Conservation (phyloP, 352 stramenopile genomes). For the Phytophthora citrophthora region DNA sequence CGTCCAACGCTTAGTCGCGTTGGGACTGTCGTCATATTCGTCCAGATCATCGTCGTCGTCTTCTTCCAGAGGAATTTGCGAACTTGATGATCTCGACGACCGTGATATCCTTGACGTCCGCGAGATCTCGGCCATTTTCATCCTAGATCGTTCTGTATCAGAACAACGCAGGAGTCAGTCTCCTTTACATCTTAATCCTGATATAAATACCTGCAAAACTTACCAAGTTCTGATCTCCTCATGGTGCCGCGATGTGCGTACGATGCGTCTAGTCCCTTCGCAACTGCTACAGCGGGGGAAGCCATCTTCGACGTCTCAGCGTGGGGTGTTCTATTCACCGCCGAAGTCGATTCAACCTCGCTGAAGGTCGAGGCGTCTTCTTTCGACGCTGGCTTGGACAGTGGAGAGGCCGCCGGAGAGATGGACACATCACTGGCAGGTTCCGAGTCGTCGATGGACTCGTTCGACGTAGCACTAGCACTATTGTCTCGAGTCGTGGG, state of each 20-base stretch:
- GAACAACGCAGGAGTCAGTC: constrained; percentile 11
- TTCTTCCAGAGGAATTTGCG: constrained; percentile 9
- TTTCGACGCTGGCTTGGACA: constrained; percentile 32
- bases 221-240: constrained; percentile 45
- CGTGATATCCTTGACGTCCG: constrained; percentile 20
- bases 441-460: constrained; percentile 48
- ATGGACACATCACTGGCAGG: constrained; percentile 41
- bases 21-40: constrained; percentile 20
- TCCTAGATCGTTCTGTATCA: constrained; percentile 36
- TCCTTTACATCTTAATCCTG: background rate
- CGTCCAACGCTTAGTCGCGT: constrained; percentile 21
- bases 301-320: constrained; percentile 5
- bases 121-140: constrained; percentile 28
- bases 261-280: constrained; percentile 26
- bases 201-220: constrained; percentile 6
- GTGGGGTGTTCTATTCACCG: constrained; percentile 7
- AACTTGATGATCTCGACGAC: constrained; percentile 2
- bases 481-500: constrained; percentile 35
- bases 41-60: constrained; percentile 30
- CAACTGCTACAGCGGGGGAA: constrained; percentile 4
- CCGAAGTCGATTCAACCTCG: constrained; percentile 21
- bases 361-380: constrained; percentile 34
- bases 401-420: constrained; percentile 28
- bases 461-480: constrained; percentile 45
- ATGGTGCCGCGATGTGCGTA: constrained; percentile 37